Percentiles rank a stretch among this genome's conserved stretches.
phyloP scores from a whole-genome alignment of 2,329 filamentous ascomycete genomes.

The Amauroascus niger region DNA sequence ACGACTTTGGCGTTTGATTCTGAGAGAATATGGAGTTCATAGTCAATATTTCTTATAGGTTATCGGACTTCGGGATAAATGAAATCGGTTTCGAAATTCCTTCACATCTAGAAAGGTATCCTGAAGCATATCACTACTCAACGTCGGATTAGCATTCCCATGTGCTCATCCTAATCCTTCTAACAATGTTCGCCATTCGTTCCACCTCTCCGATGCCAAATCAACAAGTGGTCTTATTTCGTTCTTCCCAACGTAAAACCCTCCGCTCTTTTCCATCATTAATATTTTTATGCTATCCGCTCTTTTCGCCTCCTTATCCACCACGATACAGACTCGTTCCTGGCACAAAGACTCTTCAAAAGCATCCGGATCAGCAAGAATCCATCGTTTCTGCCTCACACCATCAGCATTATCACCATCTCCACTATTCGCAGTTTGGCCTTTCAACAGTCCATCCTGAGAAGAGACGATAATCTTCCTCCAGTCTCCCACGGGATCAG shows the following conservation, averaged over 20 bases:
- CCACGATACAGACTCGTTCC: slow-evolving; percentile 72
- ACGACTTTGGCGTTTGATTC: no score
- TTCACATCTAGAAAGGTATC: background rate
- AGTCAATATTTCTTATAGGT: background rate
- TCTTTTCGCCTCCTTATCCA: slow-evolving; percentile 48
- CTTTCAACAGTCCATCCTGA: slow-evolving; percentile 39
- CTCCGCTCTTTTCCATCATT: slow-evolving; percentile 75
- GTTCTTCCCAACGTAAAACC: slow-evolving; percentile 56
- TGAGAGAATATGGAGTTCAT: background rate
- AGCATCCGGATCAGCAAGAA: slow-evolving; percentile 78
- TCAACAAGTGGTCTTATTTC: slow-evolving; percentile 52
- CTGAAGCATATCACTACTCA: background rate
- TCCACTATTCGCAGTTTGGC: slow-evolving; percentile 27
- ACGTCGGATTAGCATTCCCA: background rate
- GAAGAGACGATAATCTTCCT: slow-evolving; percentile 29
- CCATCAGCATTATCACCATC: slow-evolving; percentile 22
- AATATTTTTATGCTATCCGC: slow-evolving; percentile 48
- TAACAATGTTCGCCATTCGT: slow-evolving; percentile 44
- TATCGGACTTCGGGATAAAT: background rate
- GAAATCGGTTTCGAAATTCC: background rate
- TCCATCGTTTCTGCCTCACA: slow-evolving; percentile 50
- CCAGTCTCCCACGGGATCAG: slow-evolving; percentile 38
- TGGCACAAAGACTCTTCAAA: slow-evolving; percentile 79
- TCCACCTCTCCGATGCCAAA: slow-evolving; percentile 56
- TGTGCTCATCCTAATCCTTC: slow-evolving; percentile 13